phyloP scores from a whole-genome alignment of 345 rosid species.

The Pseudoturritis turrita region DNA sequence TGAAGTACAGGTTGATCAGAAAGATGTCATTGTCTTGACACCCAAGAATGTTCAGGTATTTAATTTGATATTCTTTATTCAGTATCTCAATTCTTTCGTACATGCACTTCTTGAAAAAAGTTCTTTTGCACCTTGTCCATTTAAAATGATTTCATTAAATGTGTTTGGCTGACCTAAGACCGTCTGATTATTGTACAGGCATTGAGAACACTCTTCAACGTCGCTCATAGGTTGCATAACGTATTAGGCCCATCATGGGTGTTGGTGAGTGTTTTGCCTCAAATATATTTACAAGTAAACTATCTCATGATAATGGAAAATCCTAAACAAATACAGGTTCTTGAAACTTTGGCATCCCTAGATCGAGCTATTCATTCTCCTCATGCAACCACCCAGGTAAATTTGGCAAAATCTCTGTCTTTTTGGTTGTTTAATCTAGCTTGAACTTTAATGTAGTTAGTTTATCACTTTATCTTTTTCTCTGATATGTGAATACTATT shows the following conservation, averaged over 20 bases:
- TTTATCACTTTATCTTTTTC: background rate
- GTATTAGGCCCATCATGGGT: constrained; percentile 99
- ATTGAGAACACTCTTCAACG: constrained; percentile 90
- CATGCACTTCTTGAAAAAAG: background rate
- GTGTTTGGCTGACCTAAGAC: constrained; percentile 2
- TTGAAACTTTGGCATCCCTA: constrained; percentile 91
- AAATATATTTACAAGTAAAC: constrained; percentile 14
- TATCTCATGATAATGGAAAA: constrained; percentile 13
- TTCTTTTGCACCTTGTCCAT: background rate
- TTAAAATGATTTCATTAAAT: background rate
- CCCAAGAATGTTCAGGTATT: constrained; percentile 96
- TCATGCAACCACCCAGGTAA: constrained; percentile 94
- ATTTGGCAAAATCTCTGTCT: background rate
- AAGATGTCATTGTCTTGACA: constrained; percentile 74
- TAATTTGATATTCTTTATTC: constrained; percentile 8
- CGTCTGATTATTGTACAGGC: constrained; percentile 50
- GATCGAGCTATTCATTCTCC: constrained; percentile 96
- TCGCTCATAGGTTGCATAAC: constrained; percentile 90
- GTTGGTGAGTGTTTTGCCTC: constrained; percentile 60
- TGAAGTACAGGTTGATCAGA: constrained; percentile 62
- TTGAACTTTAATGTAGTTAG: constrained; percentile 10
- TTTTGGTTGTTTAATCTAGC: constrained; percentile 2
- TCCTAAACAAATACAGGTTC: constrained; percentile 50
- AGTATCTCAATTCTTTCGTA: constrained; percentile 1
- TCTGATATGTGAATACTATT: constrained; percentile 2